Percentiles rank a stretch among this genome's conserved stretches.
These are phyloP conservation scores for Mycogone perniciosa DNA, from an alignment of 2,329 filamentous ascomycete genomes.

Conservation along the genomic window DNA sequence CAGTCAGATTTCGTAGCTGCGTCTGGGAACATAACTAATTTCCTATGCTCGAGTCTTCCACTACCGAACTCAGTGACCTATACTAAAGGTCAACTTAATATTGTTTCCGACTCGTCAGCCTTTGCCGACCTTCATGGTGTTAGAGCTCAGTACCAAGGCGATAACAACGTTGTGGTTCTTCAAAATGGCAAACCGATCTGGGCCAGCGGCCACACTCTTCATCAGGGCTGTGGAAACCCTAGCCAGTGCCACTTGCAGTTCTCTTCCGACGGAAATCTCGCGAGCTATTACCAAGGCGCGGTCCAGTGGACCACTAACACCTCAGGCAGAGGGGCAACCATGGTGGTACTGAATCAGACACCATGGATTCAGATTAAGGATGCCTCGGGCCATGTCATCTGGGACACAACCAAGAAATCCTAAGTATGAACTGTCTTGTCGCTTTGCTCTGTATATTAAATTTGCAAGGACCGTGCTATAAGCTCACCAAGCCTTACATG, in stretches of 20 bases:
- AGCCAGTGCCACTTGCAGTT: slow-evolving; percentile 13
- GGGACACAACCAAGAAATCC: slow-evolving; percentile 15
- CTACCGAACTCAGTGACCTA: slow-evolving; percentile 16
- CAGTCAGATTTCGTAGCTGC: slow-evolving; percentile 18
- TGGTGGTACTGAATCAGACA: slow-evolving; percentile 12
- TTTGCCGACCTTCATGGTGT: slow-evolving; percentile 17
- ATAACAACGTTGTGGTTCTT: slow-evolving; percentile 21
- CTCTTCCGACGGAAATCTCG: slow-evolving; percentile 12
- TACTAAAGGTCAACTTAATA: slow-evolving; percentile 13
- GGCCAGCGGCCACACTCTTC: slow-evolving; percentile 15
- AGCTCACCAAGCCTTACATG: no score
- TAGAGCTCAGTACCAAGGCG: slow-evolving; percentile 20
- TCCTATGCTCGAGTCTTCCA: slow-evolving; percentile 19
- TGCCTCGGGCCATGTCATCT: slow-evolving; percentile 14
- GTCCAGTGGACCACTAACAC: slow-evolving; percentile 14
- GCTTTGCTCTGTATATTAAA: no score
- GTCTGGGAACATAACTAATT: slow-evolving; percentile 19
- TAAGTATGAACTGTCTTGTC: background rate
- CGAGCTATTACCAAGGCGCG: slow-evolving; percentile 9
- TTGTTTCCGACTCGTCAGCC: slow-evolving; percentile 14
- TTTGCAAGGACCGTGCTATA: no score
- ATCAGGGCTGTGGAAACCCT: slow-evolving; percentile 13
- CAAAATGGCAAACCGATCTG: slow-evolving; percentile 13
- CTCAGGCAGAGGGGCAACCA: slow-evolving; percentile 6
- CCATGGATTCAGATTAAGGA: slow-evolving; percentile 17